Base-by-base conservation (phyloP, 495 filamentous ascomycete species). In the Hyaloscypha hepaticicola region DNA sequence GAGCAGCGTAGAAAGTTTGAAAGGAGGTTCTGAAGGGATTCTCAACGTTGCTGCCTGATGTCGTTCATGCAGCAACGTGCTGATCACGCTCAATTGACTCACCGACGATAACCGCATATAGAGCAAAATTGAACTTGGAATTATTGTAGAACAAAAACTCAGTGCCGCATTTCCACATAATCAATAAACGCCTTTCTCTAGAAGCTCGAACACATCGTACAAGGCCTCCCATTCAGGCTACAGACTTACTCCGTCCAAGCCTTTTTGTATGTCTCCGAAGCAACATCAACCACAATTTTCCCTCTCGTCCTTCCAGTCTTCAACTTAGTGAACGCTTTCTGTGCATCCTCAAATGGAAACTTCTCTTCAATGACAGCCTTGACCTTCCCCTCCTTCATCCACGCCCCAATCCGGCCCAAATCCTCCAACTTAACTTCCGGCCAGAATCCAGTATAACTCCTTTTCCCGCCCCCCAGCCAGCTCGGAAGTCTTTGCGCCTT, bases 251-350 rank as follows among this genome's bases (percentile, higher is more conserved):
- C 12, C 38, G 38, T 16, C 38, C 38, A 45, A 8, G 6, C 55
- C 7, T 19, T 34, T 19, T 31, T 58, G n/a, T 38, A 58, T 19
- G 27, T 21, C 26, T 53, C 38, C 8, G 24, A 25, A 55, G 34
- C 41, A 55, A 90, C 82, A 69, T 83, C 76, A 16, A 94, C 78
- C 24, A 93, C 73, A 66, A 93, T 80, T 78, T 93, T 93, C 1
- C 90, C 90, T 69, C 79, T 87, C 26, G 85, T 77, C 41, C 86
- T 80, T 8, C 83, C 82, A 2, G 76, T 83, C 66, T 84, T 87
- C 66, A 92, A 74, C 70, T 77, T 84, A 72, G 83, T 83, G 73
- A 85, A 88, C 0, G 88, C 90, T 69, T 85, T 80, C 22, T 82
- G 77, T 19, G 77, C 83, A 33, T 91, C 82, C 19, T 83, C 84